Percentiles rank a stretch among this genome's conserved stretches.
phyloP scores from a whole-genome alignment of 2,329 filamentous ascomycete species.

The Proliferodiscus dingleyae region DNA sequence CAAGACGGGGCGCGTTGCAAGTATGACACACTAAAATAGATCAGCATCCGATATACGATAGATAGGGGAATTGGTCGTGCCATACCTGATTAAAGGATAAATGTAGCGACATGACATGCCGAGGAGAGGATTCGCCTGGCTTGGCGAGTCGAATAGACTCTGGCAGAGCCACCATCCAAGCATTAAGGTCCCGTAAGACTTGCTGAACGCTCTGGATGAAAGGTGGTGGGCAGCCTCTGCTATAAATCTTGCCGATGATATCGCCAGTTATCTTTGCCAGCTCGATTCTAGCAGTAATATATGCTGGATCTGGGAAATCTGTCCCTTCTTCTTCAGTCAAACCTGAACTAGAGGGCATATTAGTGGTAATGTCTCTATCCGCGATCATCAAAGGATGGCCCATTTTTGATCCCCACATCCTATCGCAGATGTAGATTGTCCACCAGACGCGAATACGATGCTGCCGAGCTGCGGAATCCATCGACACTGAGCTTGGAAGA shows the following conservation, averaged over 20 bases:
- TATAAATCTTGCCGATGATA: conserved; percentile 14
- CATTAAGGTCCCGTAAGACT: conserved; percentile 34
- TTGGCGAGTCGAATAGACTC: conserved; percentile 31
- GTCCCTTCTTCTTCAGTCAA: conserved; percentile 31
- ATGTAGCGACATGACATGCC: conserved; percentile 28
- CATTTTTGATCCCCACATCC: conserved; percentile 45
- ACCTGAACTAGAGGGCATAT: conserved; percentile 33
- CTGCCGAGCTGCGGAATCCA: conserved; percentile 33
- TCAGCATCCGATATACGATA: neutral
- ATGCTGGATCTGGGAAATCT: conserved; percentile 35
- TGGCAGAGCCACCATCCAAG: conserved; percentile 35
- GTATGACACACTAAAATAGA: conserved; percentile 31
- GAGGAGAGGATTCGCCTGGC: conserved; percentile 19
- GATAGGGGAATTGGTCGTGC: neutral
- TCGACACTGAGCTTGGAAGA: conserved; percentile 33
- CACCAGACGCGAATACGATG: conserved; percentile 40
- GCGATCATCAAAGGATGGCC: conserved; percentile 44
- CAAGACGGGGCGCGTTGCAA: conserved; percentile 36
- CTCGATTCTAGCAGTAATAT: conserved; percentile 35
- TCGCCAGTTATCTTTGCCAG: conserved; percentile 35
- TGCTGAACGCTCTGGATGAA: conserved; percentile 38
- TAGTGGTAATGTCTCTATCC: conserved; percentile 42
- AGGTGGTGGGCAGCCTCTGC: conserved; percentile 3
- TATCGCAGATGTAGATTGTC: conserved; percentile 41
- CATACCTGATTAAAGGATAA: conserved; percentile 34